phyloP scores from a whole-genome alignment of 2,329 filamentous ascomycete species.

The Colletotrichum salicis region DNA sequence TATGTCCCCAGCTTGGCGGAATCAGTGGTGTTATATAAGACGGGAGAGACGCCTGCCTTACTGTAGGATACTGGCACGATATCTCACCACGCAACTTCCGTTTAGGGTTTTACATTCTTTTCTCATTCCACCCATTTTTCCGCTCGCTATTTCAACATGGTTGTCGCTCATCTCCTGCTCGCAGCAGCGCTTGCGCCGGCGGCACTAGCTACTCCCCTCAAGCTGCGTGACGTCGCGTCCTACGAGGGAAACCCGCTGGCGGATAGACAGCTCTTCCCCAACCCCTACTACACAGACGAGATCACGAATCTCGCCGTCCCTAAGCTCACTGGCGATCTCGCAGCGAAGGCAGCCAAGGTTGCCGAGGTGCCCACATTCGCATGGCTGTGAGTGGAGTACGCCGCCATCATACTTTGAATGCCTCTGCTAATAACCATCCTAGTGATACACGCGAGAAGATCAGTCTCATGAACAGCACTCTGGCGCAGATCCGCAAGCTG shows the following conservation, averaged over 20 bases:
- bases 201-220: slow-evolving; percentile 27
- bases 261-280: slow-evolving; percentile 47
- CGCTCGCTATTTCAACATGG: not conserved
- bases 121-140: not conserved
- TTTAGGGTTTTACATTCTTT: slow-evolving; percentile 6
- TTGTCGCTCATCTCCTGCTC: slow-evolving; percentile 23
- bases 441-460: slow-evolving; percentile 48
- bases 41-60: not conserved
- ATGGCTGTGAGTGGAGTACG: slow-evolving; percentile 39
- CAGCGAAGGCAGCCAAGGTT: slow-evolving; percentile 47
- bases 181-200: slow-evolving; percentile 29
- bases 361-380: slow-evolving; percentile 45
- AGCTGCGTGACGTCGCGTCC: slow-evolving; percentile 27
- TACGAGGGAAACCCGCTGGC: slow-evolving; percentile 51
- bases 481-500: slow-evolving; percentile 41
- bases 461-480: slow-evolving; percentile 43
- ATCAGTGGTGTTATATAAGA: slow-evolving; percentile 1
- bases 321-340: slow-evolving; percentile 58
- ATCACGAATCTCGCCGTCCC: slow-evolving; percentile 61
- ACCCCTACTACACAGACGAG: slow-evolving; percentile 50
- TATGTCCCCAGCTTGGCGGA: slow-evolving; percentile 23
- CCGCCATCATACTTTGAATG: not conserved
- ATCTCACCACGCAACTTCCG: not conserved
- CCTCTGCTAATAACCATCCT: not conserved
- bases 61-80: not conserved